Evolutionary conservation across 2,329 filamentous ascomycete genomes (phyloP), one percentile per base, ranked within the genome.

Genomic region (Penicillium brasilianum): DNA sequence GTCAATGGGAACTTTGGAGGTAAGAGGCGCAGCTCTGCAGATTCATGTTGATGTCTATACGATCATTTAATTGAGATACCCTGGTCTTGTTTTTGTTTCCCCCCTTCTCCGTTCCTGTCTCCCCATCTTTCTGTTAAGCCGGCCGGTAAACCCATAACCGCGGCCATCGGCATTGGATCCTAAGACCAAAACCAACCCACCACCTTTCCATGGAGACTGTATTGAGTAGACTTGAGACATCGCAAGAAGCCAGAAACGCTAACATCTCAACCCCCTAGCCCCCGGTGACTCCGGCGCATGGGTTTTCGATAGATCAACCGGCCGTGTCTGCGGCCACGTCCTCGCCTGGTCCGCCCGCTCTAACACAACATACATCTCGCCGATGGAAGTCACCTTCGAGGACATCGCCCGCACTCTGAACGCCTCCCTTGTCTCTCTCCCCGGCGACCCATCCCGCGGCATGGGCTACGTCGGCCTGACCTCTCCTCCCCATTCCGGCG

Each of bases 261-360:
- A 68, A 71, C 55, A 55, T 36, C n/a, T 55, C 48, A 48, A 48
- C 20, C 10, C 43, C 52, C 57, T 59, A 64, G 64, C 70, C 13
- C 93, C 93, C 2, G 94, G 94, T 18, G 94, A 98, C 74, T 94
- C 90, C 7, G 94, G 94, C 4, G 94, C 94, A 0, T 98, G 94
- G 94, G 87, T 98, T 4, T 88, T 97, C 16, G 91, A 94, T 68
- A 89, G 91, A 59, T 84, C 85, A 6, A 83, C 88, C n/a, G 92
- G 92, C 1, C 86, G 88, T 39, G 87, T 97, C 3, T 95, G 92
- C 68, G 94, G 94, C 0, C 94, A 97, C 70, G 91, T 98, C 0
- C 83, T 98, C 13, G 94, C 94, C 0, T 96, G 90, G 88, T 94
- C 90, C 68, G 86, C 88, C 64, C 87, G 88, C 63, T 94, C 91